Percentiles rank a stretch among this genome's conserved stretches.
Evolutionary conservation across 768 basidiomycete species (phyloP).

Genomic region (Boletus edulis): DNA sequence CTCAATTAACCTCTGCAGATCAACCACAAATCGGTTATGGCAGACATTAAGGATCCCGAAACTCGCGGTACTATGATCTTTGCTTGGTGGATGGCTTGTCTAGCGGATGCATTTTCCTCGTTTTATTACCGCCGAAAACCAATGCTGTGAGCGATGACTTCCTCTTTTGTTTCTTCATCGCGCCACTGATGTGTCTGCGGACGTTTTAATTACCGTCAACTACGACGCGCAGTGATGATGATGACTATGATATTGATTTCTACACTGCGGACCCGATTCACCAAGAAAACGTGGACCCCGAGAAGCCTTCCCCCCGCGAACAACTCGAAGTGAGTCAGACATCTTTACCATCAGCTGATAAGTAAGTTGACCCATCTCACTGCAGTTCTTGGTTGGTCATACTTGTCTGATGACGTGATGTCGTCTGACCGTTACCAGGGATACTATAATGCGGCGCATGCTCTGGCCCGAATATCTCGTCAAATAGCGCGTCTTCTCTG

Average conservation of each 20-base stretch:
- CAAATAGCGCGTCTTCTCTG: conserved; percentile 80
- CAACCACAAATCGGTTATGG: conserved; percentile 79
- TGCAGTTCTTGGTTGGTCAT: conserved; percentile 64
- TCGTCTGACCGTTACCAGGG: conserved; percentile 45
- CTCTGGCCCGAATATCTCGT: conserved; percentile 79
- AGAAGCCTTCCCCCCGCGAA: conserved; percentile 66
- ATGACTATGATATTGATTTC: conserved; percentile 89
- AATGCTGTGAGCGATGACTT: conserved; percentile 47
- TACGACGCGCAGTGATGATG: conserved; percentile 56
- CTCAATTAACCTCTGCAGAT: conserved; percentile 46
- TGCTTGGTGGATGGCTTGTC: conserved; percentile 92
- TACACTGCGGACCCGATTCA: conserved; percentile 68
- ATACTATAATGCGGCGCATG: conserved; percentile 81
- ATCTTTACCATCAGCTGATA: not conserved
- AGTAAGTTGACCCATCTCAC: conserved; percentile 7
- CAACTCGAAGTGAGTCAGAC: conserved; percentile 64
- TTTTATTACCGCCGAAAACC: conserved; percentile 86
- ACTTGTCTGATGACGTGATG: not conserved
- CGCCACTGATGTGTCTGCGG: conserved; percentile 8
- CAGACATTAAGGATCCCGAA: conserved; percentile 70
- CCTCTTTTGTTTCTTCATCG: conserved; percentile 1
- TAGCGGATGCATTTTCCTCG: conserved; percentile 79
- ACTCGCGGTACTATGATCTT: conserved; percentile 83
- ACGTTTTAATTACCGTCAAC: conserved; percentile 23
- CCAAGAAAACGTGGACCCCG: conserved; percentile 46